phyloP scores from a whole-genome alignment of 192 early-diverging fungal species.

The Coemansia sp. region DNA sequence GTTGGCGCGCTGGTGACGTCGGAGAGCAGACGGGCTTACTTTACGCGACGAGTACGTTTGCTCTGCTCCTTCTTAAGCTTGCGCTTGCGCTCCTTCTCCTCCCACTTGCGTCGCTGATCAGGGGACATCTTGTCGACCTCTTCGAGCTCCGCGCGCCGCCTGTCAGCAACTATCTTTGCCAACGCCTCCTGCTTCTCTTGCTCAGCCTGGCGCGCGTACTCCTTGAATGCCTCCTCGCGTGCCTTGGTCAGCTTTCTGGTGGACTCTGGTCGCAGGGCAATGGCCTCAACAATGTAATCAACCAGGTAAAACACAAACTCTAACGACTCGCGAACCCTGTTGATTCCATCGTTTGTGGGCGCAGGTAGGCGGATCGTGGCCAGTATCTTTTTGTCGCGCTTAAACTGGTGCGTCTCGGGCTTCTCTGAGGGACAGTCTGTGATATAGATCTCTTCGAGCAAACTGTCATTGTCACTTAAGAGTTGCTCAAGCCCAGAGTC shows the following conservation, averaged over 20 bases:
- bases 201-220: slow-evolving; percentile 62
- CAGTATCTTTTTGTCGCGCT: slow-evolving; percentile 54
- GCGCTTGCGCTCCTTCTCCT: slow-evolving; percentile 76
- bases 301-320: slow-evolving; percentile 53
- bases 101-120: slow-evolving; percentile 81
- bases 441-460: slow-evolving; percentile 61
- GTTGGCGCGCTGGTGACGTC: not conserved
- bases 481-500: slow-evolving; percentile 55
- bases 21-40: slow-evolving; percentile 7
- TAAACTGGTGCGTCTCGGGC: slow-evolving; percentile 55
- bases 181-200: slow-evolving; percentile 70
- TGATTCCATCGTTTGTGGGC: slow-evolving; percentile 16
- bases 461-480: slow-evolving; percentile 28
- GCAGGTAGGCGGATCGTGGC: slow-evolving; percentile 43
- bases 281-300: slow-evolving; percentile 38
- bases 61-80: slow-evolving; percentile 67
- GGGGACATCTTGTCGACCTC: slow-evolving; percentile 66
- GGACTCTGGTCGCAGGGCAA: slow-evolving; percentile 44
- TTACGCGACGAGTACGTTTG: slow-evolving; percentile 61
- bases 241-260: slow-evolving; percentile 62
- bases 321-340: slow-evolving; percentile 25
- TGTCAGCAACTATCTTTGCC: slow-evolving; percentile 63
- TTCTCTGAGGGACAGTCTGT: slow-evolving; percentile 60
- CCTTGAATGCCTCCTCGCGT: slow-evolving; percentile 62
- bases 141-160: slow-evolving; percentile 67